Conservation (phyloP, 176 grass and related monocot species). For the Zoysia japonica region DNA sequence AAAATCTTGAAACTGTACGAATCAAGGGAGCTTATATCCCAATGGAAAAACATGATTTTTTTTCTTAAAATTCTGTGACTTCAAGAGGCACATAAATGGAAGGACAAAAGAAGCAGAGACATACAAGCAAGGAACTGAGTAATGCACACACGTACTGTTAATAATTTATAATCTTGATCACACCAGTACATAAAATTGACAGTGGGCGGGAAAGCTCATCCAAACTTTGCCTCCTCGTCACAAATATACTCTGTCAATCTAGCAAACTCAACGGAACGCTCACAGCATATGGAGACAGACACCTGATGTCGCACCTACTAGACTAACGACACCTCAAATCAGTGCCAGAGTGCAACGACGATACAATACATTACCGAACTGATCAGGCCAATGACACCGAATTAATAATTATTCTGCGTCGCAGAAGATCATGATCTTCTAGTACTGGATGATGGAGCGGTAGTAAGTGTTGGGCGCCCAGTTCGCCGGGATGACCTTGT, state of each 20-base stretch:
- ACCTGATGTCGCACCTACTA: slow-evolving; percentile 32
- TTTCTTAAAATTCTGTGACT: neutral
- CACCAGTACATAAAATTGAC: slow-evolving; percentile 32
- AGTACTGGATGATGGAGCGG: slow-evolving; percentile 53
- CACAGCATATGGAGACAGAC: neutral
- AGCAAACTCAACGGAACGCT: slow-evolving; percentile 11
- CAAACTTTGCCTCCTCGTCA: slow-evolving; percentile 42
- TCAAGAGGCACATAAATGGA: neutral
- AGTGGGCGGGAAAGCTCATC: slow-evolving; percentile 48
- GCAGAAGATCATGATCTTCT: neutral
- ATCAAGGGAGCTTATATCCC: too few species aligned
- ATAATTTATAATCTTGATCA: slow-evolving; percentile 47
- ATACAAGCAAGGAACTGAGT: neutral
- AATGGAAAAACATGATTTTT: too few species aligned
- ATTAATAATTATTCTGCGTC: neutral
- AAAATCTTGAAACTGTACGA: neutral
- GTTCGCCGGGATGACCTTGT: slow-evolving; percentile 65
- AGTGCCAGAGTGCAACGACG: neutral
- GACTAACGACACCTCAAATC: neutral
- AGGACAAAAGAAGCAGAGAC: neutral
- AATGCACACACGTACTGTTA: neutral
- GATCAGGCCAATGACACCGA: slow-evolving; percentile 22
- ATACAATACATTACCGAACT: slow-evolving; percentile 35
- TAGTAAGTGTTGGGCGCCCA: slow-evolving; percentile 62
- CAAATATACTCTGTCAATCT: slow-evolving; percentile 27